A percentile compares a stretch with the other conserved stretches of the same genome.
Evolutionary conservation across 352 stramenopile species (phyloP).

Genomic region (Phytopythium aichiense): DNA sequence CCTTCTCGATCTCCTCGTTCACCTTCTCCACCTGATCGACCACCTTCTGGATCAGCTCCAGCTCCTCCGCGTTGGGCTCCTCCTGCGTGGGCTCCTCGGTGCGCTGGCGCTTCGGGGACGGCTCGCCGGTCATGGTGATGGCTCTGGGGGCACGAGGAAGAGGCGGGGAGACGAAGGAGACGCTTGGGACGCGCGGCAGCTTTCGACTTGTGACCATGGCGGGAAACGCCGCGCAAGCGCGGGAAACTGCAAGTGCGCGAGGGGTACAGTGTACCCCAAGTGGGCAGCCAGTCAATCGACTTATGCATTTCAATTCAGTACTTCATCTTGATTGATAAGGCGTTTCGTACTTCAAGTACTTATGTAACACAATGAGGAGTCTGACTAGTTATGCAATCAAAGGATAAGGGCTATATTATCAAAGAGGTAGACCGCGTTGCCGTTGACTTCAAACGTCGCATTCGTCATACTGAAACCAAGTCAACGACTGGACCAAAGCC

Average conservation of each 20-base stretch:
- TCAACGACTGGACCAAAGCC: not conserved
- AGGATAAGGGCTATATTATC: not conserved
- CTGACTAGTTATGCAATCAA: not conserved
- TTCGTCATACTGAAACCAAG: not conserved
- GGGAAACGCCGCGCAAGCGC: not conserved
- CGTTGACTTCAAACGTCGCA: not conserved
- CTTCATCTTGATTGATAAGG: not conserved
- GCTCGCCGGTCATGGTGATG: constrained; percentile 40
- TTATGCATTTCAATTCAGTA: not conserved
- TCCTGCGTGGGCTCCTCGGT: constrained; percentile 33
- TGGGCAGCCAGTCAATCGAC: not conserved
- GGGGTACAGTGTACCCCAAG: not conserved
- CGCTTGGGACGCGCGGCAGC: not conserved
- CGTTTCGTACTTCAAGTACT: not conserved
- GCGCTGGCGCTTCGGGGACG: constrained; percentile 73
- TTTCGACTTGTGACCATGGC: constrained; percentile 3
- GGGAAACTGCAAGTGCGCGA: not conserved
- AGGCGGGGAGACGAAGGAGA: not conserved
- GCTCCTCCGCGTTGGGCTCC: constrained; percentile 22
- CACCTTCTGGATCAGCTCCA: constrained; percentile 51
- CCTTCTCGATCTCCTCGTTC: constrained; percentile 59
- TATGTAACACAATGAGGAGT: not conserved
- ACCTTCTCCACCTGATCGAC: constrained; percentile 44
- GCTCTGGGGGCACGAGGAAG: not conserved
- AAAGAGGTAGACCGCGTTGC: not conserved